Evolutionary conservation across 2,329 filamentous ascomycete genomes (phyloP), one percentile per base, ranked within the genome.

Genomic region (Hymenoscyphus linearis): DNA sequence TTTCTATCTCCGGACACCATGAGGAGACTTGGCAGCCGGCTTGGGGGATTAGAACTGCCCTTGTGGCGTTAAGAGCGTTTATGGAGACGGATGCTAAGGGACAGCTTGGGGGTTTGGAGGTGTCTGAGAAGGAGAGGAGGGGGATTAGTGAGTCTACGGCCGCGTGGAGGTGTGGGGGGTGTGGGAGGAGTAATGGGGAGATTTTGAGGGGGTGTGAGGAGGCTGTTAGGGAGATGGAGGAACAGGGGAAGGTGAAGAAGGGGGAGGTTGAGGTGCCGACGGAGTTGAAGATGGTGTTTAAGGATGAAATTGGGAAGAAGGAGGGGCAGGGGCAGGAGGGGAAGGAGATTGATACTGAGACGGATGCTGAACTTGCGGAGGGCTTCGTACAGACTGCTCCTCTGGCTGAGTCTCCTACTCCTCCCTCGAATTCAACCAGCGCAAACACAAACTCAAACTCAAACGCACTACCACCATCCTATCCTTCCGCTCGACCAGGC

Each of bases 21-120:
- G 95, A 98, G 75, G 95, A 98, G 78, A 96, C 91, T 16, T 99
- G 95, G 95, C 93, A 97, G 81, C 95, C 95, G 0, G 95, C 95
- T 0, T 99, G 95, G 95, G 95, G 95, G 0, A 88, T 99, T 10
- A 83, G 95, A 62, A 98, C 95, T 3, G 93, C 95, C 16, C 78
- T 99, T 6, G 83, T 87, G 50, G 85, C 85, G 36, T 85, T 98
- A 55, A 79, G 95, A 59, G 89, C 85, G 68, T 97, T 97, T 75
- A 98, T 99, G 92, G 92, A 96, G 74, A 93, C 89, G 2, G 90
- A 93, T 68, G 86, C 90, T 9, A 85, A 84, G 68, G 95, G 95
- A 0, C 95, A 98, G 78, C 79, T 99, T 1, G 95, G 95, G 13
- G 95, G 95, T 0, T 80, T 98, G 69, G 93, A 97, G 66, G 88